Base-by-base conservation (phyloP, 805 yeast species). In the Pichia deserticola region DNA sequence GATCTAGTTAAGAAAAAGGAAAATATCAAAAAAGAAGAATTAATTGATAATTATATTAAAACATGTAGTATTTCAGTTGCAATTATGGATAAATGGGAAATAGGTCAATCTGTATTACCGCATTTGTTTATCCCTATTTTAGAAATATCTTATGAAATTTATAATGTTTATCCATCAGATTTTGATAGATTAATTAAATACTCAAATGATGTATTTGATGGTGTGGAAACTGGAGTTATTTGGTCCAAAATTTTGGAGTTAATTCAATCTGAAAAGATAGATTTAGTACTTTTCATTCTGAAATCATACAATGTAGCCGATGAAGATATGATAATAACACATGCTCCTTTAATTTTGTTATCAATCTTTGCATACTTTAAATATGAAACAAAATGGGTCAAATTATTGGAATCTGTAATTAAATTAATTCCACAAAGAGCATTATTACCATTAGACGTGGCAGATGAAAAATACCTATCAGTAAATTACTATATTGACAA, bases 11-110 rank as follows among this genome's bases (percentile, higher is more conserved):
- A 61, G 42, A 68, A 74, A 47, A 48, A 58, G 7, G 53, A 59
- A 33, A 42, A 57, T 27, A 51, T 60, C 1, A 54, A 53, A 5
- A 53, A 66, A 1, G 47, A 43, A 11, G 34, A 25, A 4, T 47
- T 54, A 7, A 58, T 55, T 36, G 65, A 55, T 13, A 73, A 65
- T 49, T 69, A 69, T 32, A 67, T 78, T 1, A 76, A 72, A 27
- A 81, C 86, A 0, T 81, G 81, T 58, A 78, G 75, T 45, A 82
- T 92, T 6, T 75, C 88, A 2, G 68, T 83, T 5, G 79, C 93
- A 0, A 73, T 90, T 4, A 78, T 90, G 82, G 98, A 93, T 61
- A 79, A 89, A 53, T 93, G 98, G 98, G 99, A 93, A 65, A 82
- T 93, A 40, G 95, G 97, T 11, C 79, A 82, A 10, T 63, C 76